phyloP scores from a whole-genome alignment of 1,284 basidiomycete species.

The Tilletia horrida region DNA sequence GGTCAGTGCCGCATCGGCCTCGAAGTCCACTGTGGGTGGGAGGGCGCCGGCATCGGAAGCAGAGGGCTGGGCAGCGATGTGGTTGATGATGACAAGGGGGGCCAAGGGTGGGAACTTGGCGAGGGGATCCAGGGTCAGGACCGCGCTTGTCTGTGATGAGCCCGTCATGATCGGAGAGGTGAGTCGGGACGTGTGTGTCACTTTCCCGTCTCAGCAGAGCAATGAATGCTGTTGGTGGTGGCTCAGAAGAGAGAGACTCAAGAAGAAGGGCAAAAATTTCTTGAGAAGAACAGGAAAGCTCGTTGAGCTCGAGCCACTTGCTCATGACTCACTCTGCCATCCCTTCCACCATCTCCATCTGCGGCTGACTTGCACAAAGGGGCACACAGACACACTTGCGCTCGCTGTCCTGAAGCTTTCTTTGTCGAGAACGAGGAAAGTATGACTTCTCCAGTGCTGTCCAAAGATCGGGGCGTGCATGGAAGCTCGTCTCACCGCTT shows the following conservation, averaged over 20 bases:
- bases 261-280: not conserved
- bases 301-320: too few species aligned
- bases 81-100: constrained; percentile 38
- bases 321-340: too few species aligned
- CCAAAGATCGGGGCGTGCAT: too few species aligned
- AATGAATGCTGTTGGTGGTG: not conserved
- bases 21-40: constrained; percentile 27
- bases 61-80: constrained; percentile 25
- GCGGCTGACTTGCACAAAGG: too few species aligned
- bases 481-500: constrained; percentile 23
- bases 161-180: too few species aligned
- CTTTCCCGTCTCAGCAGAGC: not conserved
- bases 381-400: too few species aligned
- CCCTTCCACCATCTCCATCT: too few species aligned
- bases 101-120: constrained; percentile 41
- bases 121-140: constrained; percentile 37
- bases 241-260: not conserved
- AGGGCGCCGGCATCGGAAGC: not conserved
- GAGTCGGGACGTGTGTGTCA: too few species aligned
- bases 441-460: too few species aligned
- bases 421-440: too few species aligned
- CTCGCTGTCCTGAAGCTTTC: too few species aligned
- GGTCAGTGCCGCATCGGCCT: constrained; percentile 30
- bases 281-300: not conserved
- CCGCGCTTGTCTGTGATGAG: not conserved